Base-by-base conservation (phyloP, 371 early-diverging fungal species). In the Lichtheimia ramosa region DNA sequence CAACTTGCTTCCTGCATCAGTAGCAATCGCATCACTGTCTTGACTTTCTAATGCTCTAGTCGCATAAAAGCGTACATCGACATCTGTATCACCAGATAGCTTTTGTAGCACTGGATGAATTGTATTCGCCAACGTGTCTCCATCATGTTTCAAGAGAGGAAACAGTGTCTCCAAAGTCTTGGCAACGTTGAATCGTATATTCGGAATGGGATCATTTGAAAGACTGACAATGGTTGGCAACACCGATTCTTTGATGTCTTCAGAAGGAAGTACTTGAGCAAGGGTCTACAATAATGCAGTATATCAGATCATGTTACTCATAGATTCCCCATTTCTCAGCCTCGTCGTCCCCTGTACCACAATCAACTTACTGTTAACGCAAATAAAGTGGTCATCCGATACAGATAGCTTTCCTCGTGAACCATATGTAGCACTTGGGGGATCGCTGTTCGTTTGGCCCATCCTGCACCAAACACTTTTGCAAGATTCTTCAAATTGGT, bases 171-270 rank as follows among this genome's bases (percentile, higher is more conserved):
- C 94, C 71, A 96, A 81, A 54, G 92, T 87, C 74, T 98, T 98
- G 55, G 96, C 96, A 15, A 96, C 96, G 67, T 97, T 98, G 84
- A 98, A 98, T 42, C 99, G 94, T 66, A 98, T 96, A 73, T 98
- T 98, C 66, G 99, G 97, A 64, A 98, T 96, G 15, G 96, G 94
- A 68, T 98, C 99, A 43, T 84, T 81, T 39, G 89, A 89, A 60
- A 98, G 84, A 56, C 75, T 83, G 59, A 84, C 83, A 51, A 96
- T 85, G n/a, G 94, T 89, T 14, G 99, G 98, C 62, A 98, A 64
- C 62, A 97, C 88, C 62, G 83, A 80, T 49, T 94, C 94, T 65
- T 89, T 90, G 46, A 97, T 87, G 43, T 96, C 90, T 61, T 92
- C 90, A 40, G 93, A 86, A 23, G 90, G 87, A 48, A 93, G 86